Conservation (phyloP, 2,329 filamentous ascomycete species). For the Achaetomium macrosporum region DNA sequence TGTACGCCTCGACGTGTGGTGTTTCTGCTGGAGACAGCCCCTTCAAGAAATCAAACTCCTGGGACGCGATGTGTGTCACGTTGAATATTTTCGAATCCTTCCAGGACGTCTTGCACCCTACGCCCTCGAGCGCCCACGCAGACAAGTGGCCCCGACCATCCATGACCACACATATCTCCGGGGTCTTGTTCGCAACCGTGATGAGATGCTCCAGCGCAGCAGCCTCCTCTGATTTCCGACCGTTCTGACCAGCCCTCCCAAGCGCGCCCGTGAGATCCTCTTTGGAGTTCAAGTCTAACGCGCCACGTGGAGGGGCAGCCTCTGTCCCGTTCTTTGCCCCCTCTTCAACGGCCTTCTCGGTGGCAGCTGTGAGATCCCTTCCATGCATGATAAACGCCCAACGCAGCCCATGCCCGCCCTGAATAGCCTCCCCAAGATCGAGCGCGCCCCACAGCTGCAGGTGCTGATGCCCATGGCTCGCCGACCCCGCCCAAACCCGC, state of each 20-base stretch:
- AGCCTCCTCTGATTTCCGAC: constrained; percentile 51
- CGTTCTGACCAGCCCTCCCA: constrained; percentile 64
- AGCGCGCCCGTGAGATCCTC: constrained; percentile 72
- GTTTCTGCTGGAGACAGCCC: constrained; percentile 21
- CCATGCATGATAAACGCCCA: constrained; percentile 81
- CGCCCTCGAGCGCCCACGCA: constrained; percentile 86
- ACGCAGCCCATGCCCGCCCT: constrained; percentile 40
- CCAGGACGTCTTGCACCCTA: constrained; percentile 56
- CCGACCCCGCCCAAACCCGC: constrained; percentile 75
- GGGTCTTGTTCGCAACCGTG: constrained; percentile 74
- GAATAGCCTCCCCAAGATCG: constrained; percentile 67
- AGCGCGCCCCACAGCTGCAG: constrained; percentile 77
- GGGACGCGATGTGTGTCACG: constrained; percentile 67
- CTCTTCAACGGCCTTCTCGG: constrained; percentile 66
- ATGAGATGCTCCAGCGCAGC: constrained; percentile 78
- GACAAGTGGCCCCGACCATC: constrained; percentile 84
- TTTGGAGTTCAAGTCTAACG: no score
- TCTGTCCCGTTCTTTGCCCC: constrained; percentile 50
- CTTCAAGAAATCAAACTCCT: constrained; percentile 44
- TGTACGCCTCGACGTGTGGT: constrained; percentile 61
- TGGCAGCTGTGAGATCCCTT: constrained; percentile 69
- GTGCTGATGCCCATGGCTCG: constrained; percentile 63
- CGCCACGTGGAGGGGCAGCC: constrained; percentile 54
- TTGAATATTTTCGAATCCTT: constrained; percentile 72
- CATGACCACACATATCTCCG: constrained; percentile 81